These are phyloP conservation scores for Carpinus viminea DNA, from an alignment of 306 rosid genomes.

Conservation along the genomic window DNA sequence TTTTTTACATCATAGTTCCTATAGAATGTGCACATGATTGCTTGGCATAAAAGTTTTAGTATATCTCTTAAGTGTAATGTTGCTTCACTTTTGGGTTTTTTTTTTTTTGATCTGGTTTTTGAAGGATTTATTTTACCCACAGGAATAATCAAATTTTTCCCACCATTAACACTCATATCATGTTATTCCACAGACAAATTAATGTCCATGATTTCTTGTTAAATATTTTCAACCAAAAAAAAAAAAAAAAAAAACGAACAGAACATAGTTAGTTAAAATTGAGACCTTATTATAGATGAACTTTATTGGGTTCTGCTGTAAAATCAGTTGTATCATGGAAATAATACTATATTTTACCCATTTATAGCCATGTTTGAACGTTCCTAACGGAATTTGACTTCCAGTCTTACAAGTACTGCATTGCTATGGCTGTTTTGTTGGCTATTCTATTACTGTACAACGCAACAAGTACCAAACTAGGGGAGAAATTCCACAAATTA, in stretches of 20 bases:
- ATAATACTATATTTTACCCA: too few species aligned
- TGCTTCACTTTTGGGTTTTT: background rate
- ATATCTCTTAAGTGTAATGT: background rate
- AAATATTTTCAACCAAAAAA: background rate
- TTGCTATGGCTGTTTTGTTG: too few species aligned
- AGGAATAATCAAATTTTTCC: background rate
- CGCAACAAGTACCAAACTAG: too few species aligned
- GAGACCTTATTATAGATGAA: too few species aligned
- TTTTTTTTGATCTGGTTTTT: background rate
- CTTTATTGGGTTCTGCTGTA: too few species aligned
- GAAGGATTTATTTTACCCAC: background rate
- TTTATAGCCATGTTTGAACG: too few species aligned
- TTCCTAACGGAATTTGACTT: too few species aligned
- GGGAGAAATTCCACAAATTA: too few species aligned
- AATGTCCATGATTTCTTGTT: background rate
- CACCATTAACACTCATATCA: background rate
- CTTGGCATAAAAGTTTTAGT: background rate
- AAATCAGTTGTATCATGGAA: too few species aligned
- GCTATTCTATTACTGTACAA: too few species aligned
- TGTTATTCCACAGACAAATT: background rate
- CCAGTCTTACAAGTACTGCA: too few species aligned
- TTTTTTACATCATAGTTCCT: background rate
- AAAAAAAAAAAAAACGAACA: background rate
- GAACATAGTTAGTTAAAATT: too few species aligned
- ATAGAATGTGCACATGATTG: background rate